Percentiles rank a stretch among this genome's conserved stretches.
These are phyloP conservation scores for Aspergillus campestris DNA, from an alignment of 495 filamentous ascomycete species.

Conservation along the genomic window DNA sequence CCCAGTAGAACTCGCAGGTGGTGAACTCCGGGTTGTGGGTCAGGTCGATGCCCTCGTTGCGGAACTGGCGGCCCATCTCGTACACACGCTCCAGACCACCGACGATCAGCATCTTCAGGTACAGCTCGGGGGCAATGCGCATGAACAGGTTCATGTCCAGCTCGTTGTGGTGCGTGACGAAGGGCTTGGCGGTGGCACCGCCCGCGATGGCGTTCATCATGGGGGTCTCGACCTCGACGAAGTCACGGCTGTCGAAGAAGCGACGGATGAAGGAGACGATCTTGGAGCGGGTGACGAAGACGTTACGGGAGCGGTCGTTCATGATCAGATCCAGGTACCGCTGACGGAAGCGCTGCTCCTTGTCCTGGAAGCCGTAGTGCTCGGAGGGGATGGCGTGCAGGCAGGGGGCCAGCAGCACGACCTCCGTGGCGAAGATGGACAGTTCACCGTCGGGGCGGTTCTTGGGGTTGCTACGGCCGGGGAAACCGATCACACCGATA, in stretches of 20 bases:
- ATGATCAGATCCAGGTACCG: slow-evolving; percentile 93
- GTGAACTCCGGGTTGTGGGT: slow-evolving; percentile 99
- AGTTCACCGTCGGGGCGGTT: slow-evolving; percentile 79
- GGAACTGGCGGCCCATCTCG: slow-evolving; percentile 84
- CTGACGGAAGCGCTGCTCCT: slow-evolving; percentile 86
- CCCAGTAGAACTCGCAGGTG: slow-evolving; percentile 94
- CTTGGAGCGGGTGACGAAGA: slow-evolving; percentile 74
- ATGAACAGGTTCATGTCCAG: slow-evolving; percentile 88
- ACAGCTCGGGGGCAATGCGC: slow-evolving; percentile 89
- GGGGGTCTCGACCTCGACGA: slow-evolving; percentile 93
- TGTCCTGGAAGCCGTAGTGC: slow-evolving; percentile 89
- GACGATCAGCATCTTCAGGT: slow-evolving; percentile 92
- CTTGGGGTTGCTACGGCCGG: slow-evolving; percentile 85
- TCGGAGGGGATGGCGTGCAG: slow-evolving; percentile 88
- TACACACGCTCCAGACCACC: slow-evolving; percentile 89
- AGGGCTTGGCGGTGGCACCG: slow-evolving; percentile 93
- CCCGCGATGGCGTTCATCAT: slow-evolving; percentile 96
- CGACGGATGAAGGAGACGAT: slow-evolving; percentile 77
- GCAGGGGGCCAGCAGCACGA: slow-evolving; percentile 81
- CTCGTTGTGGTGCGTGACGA: slow-evolving; percentile 91
- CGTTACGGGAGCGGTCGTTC: slow-evolving; percentile 75
- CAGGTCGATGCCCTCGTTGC: slow-evolving; percentile 92
- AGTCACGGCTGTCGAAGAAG: slow-evolving; percentile 78
- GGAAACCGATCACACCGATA: slow-evolving; percentile 79
- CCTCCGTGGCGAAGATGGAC: slow-evolving; percentile 83